Percentiles rank a stretch among this genome's conserved stretches.
Conservation (phyloP, 352 stramenopile species). For the Peronospora tabacina region DNA sequence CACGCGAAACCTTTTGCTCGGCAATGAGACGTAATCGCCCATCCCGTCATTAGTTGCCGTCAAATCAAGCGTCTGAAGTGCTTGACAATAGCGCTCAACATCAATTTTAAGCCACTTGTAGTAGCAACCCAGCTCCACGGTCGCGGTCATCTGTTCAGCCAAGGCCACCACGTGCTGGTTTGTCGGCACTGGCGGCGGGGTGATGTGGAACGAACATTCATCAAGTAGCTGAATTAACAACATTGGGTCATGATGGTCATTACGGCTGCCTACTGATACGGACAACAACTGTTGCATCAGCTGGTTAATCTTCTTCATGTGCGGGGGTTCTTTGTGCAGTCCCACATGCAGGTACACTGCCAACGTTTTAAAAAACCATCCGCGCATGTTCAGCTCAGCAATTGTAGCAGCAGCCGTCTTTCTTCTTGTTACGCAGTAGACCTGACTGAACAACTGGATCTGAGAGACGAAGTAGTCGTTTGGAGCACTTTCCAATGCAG, state of each 20-base stretch:
- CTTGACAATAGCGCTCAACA: slow-evolving; percentile 60
- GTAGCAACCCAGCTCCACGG: slow-evolving; percentile 46
- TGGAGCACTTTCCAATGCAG: slow-evolving; percentile 49
- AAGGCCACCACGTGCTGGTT: slow-evolving; percentile 66
- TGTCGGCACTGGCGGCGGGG: slow-evolving; percentile 46
- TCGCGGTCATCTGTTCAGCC: slow-evolving; percentile 50
- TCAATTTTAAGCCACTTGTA: slow-evolving; percentile 83
- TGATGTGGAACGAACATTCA: slow-evolving; percentile 56
- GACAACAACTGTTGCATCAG: slow-evolving; percentile 53
- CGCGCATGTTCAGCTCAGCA: slow-evolving; percentile 66
- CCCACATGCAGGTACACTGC: slow-evolving; percentile 71
- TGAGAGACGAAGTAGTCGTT: slow-evolving; percentile 66
- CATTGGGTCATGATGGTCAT: slow-evolving; percentile 43
- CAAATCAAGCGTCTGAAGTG: slow-evolving; percentile 52
- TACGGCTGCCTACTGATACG: slow-evolving; percentile 8
- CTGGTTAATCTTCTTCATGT: slow-evolving; percentile 61
- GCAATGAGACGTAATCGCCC: slow-evolving; percentile 36
- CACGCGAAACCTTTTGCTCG: slow-evolving; percentile 51
- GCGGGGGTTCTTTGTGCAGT: slow-evolving; percentile 58
- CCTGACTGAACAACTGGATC: slow-evolving; percentile 47
- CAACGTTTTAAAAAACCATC: slow-evolving; percentile 78
- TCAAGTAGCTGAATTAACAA: slow-evolving; percentile 59
- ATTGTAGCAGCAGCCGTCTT: slow-evolving; percentile 32
- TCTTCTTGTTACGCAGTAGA: slow-evolving; percentile 38
- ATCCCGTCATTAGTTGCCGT: slow-evolving; percentile 31